Percentiles rank a stretch among this genome's conserved stretches.
phyloP scores from a whole-genome alignment of 352 stramenopile genomes.

The Globisporangium megalacanthum region DNA sequence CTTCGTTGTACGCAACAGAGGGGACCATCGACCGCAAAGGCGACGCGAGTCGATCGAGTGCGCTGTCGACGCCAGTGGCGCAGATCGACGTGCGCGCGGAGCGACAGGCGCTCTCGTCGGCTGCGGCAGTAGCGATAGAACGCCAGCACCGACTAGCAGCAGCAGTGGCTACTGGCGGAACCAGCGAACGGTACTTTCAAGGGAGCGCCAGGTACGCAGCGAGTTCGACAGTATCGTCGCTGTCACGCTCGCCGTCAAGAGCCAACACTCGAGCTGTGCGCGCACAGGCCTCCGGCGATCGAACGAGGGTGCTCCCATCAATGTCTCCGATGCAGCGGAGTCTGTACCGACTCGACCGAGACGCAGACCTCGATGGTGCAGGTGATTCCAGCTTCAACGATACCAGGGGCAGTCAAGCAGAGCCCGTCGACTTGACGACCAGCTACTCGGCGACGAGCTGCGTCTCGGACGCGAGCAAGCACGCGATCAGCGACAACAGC shows the following conservation, averaged over 20 bases:
- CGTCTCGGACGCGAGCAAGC: background rate
- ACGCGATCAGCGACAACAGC: background rate
- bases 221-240: background rate
- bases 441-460: conserved; percentile 12
- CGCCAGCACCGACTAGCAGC: background rate
- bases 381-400: background rate
- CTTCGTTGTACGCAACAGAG: background rate
- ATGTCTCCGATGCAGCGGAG: conserved; percentile 7
- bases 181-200: background rate
- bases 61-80: background rate
- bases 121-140: background rate
- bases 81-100: background rate
- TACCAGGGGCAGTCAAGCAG: background rate
- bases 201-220: conserved; percentile 2
- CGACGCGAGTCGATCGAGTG: background rate
- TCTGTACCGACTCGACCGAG: background rate
- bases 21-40: conserved; percentile 4
- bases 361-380: background rate
- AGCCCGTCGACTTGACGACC: background rate
- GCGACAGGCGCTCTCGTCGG: background rate
- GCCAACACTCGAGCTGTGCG: background rate
- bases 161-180: background rate
- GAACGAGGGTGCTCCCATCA: conserved; percentile 7
- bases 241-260: background rate
- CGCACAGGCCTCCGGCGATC: background rate